Base-by-base conservation (phyloP, 805 yeast genomes). In the Cyberlindnera amylophila region DNA sequence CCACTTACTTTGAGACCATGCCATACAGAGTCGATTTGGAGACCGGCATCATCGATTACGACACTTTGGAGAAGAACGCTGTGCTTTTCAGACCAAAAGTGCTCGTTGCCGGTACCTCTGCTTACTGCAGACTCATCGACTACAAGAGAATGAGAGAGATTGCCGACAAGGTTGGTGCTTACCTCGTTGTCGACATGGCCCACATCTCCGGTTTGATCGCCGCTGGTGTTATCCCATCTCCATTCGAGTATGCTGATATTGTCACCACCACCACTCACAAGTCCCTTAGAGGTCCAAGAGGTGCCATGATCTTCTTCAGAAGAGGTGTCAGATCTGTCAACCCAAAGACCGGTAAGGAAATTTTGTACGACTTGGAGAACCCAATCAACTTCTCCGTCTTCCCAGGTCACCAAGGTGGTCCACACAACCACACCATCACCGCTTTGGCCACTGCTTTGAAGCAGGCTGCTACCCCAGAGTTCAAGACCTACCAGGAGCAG, bases 331-430 rank as follows among this genome's bases (percentile, higher is more conserved):
- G 95, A 70, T 78, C 81, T 53, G 79, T 81, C 52, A 82, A 74
- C 51, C 29, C 42, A 14, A 87, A 86, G 74, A 79, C 80, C 54
- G 97, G 96, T 53, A 86, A 86, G 66, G 90, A 87, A 68, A 72
- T 84, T 43, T 70, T 75, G 39, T 90, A 88, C 65, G 96, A 91
- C 58, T 77, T 91, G 61, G 98, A 91, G 69, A 79, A 81, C 62
- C 84, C 81, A 64, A 89, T 91, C 69, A 91, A 91, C 77, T 91
- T 91, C 63, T 87, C 96, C 26, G 98, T 91, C 43, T 91, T 91
- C 86, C 99, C 99, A 55, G 98, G 95, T 52, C 98, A 91, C 67
- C 99, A 91, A 74, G 99, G 99, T 74, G 99, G 99, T 62, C 99
- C 99, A 54, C 98, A 91, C 69, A 91, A 91, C 73, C 97, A 91